These are phyloP conservation scores for Clarireedia paspali DNA, from an alignment of 2,329 filamentous ascomycete genomes.

Conservation along the genomic window DNA sequence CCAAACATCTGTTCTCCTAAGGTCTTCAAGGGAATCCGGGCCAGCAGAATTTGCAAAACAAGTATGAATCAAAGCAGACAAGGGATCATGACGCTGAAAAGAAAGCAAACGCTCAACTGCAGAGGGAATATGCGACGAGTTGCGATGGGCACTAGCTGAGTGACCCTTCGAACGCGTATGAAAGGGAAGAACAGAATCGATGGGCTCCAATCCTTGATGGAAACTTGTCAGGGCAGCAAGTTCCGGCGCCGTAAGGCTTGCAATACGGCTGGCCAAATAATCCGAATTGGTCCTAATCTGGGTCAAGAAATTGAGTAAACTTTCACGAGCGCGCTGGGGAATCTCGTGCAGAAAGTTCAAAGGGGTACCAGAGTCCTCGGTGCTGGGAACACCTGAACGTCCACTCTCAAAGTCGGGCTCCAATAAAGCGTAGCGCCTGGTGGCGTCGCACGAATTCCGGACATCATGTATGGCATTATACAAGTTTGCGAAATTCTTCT, in stretches of 20 bases:
- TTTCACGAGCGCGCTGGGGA: conserved; percentile 64
- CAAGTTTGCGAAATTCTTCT: conserved; percentile 64
- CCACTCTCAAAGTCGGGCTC: conserved; percentile 62
- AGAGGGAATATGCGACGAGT: conserved; percentile 41
- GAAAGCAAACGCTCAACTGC: conserved; percentile 78
- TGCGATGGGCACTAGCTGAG: conserved; percentile 40
- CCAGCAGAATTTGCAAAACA: conserved; percentile 82
- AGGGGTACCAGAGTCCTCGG: conserved; percentile 36
- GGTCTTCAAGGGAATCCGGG: conserved; percentile 73
- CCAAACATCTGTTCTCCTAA: conserved; percentile 77
- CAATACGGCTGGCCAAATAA: conserved; percentile 78
- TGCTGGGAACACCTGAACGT: conserved; percentile 26
- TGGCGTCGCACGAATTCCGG: conserved; percentile 67
- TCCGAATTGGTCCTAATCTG: conserved; percentile 79
- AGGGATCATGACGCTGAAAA: conserved; percentile 80
- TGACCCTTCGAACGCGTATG: conserved; percentile 42
- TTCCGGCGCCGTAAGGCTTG: conserved; percentile 66
- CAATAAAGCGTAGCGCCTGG: conserved; percentile 60
- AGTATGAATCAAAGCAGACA: conserved; percentile 79
- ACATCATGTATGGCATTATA: conserved; percentile 76
- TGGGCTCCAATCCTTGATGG: conserved; percentile 69
- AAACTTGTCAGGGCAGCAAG: conserved; percentile 70
- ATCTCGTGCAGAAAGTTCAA: conserved; percentile 62
- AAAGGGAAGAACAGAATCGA: conserved; percentile 75
- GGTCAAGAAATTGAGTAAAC: conserved; percentile 71